Evolutionary conservation across 192 early-diverging fungal species (phyloP).

Genomic region (Linnemannia exigua): DNA sequence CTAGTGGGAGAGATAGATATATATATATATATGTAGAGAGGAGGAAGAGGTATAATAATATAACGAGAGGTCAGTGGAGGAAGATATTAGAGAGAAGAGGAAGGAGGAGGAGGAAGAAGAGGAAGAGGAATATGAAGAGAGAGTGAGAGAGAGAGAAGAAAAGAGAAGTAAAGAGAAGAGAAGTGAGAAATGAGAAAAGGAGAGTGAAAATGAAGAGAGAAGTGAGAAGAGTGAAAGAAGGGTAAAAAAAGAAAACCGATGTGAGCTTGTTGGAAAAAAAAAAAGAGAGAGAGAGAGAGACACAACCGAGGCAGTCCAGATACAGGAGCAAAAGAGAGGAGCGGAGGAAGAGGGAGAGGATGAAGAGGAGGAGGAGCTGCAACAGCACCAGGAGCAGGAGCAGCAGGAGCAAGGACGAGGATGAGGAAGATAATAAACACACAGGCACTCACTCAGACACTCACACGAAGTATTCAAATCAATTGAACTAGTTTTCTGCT

Average conservation of each 20-base stretch:
- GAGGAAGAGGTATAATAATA: neutral
- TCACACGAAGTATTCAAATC: too few relatives aligned
- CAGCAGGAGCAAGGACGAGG: neutral
- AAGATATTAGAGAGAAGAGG: neutral
- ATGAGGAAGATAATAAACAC: too few relatives aligned
- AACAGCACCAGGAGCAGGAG: neutral
- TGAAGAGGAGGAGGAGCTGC: neutral
- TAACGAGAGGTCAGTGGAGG: neutral
- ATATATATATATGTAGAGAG: neutral
- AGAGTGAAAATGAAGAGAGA: too few relatives aligned
- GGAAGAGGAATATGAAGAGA: too few relatives aligned
- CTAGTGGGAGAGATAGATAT: neutral
- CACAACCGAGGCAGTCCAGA: neutral
- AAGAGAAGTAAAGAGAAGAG: neutral
- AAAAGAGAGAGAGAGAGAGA: neutral
- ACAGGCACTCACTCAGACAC: too few relatives aligned
- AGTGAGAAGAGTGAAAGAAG: neutral
- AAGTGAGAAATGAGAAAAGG: neutral
- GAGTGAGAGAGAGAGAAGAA: neutral
- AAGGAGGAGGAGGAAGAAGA: neutral
- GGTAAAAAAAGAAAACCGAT: conserved; percentile 7
- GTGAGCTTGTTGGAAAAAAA: too few relatives aligned
- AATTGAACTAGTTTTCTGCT: too few relatives aligned
- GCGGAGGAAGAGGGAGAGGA: conserved; percentile 5
- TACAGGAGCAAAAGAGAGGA: neutral